Base-by-base conservation (phyloP, 495 filamentous ascomycete species). In the Talaromyces adpressus region DNA sequence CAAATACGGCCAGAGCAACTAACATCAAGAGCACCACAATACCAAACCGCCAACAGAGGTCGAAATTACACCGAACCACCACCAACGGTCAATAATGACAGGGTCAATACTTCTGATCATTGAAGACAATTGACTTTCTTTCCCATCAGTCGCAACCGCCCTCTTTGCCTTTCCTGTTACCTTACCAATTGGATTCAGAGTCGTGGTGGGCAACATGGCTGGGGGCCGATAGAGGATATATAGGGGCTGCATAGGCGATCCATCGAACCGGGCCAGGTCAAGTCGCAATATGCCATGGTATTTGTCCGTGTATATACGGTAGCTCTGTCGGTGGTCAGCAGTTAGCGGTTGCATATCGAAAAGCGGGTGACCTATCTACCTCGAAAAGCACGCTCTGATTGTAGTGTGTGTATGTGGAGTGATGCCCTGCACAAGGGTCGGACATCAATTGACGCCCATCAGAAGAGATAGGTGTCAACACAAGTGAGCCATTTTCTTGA, bases 371-470 rank as follows among this genome's bases (percentile, higher is more conserved):
- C 25, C 2, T 27, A 27, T 27, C 25, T 27, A 89, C 88, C 76
- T 84, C 77, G 71, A 89, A 84, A 5, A 80, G 68, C 74, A 91
- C 90, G 0, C 83, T 82, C 68, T 85, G 81, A 64, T 89, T 88
- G 68, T 89, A 93, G 61, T 88, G 80, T 3, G 85, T 88, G 70
- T 90, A 91, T 9, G 81, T 71, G 0, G 80, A 77, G 51, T 72
- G 76, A 1, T 75, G 62, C 57, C 81, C 74, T 12, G 71, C 67
- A 72, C 90, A 93, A 18, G 89, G 88, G 61, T 87, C 77, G 5
- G 89, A 91, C 39, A 85, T 72, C 5, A 92, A 72, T 71, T 92
- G 88, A 53, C 90, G 82, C 14, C 90, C 90, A 71, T 93, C 90
- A 2, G 86, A 83, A 14, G 74, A 78, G 61, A 91, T 85, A 0